These are phyloP conservation scores for Cairneyella variabilis DNA, from an alignment of 495 filamentous ascomycete species.

Conservation along the genomic window DNA sequence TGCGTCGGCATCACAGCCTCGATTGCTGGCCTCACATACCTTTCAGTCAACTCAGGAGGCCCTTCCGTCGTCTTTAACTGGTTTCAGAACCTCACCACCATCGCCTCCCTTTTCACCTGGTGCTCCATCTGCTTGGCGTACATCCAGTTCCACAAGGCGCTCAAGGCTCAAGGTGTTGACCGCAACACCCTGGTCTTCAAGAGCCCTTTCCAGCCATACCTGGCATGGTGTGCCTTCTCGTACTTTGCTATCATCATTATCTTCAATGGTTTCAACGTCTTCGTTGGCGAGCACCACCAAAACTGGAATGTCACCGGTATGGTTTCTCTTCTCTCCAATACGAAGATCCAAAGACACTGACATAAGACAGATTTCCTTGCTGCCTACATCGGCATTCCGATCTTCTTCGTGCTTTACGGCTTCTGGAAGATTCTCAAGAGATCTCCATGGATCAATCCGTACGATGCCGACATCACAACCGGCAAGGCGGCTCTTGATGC, in stretches of 20 bases:
- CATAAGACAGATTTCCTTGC: slow-evolving; percentile 40
- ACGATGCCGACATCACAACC: slow-evolving; percentile 56
- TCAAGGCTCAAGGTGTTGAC: slow-evolving; percentile 25
- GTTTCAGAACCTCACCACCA: slow-evolving; percentile 55
- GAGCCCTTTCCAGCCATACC: slow-evolving; percentile 58
- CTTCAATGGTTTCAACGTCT: slow-evolving; percentile 54
- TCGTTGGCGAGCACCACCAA: slow-evolving; percentile 34
- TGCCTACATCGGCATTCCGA: slow-evolving; percentile 57
- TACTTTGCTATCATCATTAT: slow-evolving; percentile 52
- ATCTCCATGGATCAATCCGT: slow-evolving; percentile 23
- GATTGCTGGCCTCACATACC: slow-evolving; percentile 56
- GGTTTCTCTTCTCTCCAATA: neutral
- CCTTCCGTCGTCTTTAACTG: slow-evolving; percentile 56
- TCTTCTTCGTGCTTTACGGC: slow-evolving; percentile 53
- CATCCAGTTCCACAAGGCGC: slow-evolving; percentile 26
- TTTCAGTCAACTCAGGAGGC: slow-evolving; percentile 52
- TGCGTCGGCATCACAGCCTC: slow-evolving; percentile 48
- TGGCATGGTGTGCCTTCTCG: slow-evolving; percentile 54
- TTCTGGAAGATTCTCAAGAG: slow-evolving; percentile 51
- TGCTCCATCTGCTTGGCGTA: slow-evolving; percentile 24
- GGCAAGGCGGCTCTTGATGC: slow-evolving; percentile 61
- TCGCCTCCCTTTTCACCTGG: slow-evolving; percentile 59
- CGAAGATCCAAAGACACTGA: slow-evolving; percentile 6
- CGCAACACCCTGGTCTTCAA: slow-evolving; percentile 51
- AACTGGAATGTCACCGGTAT: slow-evolving; percentile 38